These are phyloP conservation scores for Debaryomycetaceae sp. DNA, from an alignment of 1,139 yeast species.

Conservation along the genomic window DNA sequence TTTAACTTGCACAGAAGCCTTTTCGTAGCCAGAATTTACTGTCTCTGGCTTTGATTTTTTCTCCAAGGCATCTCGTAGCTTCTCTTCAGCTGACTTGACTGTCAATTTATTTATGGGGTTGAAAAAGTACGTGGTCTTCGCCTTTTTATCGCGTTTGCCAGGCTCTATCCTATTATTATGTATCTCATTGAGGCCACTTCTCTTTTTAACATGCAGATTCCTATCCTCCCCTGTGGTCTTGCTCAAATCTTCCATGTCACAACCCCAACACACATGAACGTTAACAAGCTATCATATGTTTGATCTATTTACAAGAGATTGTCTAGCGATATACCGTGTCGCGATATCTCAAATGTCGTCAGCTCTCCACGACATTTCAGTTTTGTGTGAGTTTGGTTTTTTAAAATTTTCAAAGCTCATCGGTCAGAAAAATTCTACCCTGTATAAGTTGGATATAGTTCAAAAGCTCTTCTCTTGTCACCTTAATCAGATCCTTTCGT, in stretches of 20 bases:
- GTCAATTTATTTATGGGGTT: conserved; percentile 32
- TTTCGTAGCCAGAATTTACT: not conserved
- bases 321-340: not conserved
- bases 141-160: conserved; percentile 10
- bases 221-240: not conserved
- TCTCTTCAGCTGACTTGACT: not conserved
- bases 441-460: conserved; percentile 2
- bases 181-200: conserved; percentile 1
- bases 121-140: conserved; percentile 36
- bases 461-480: not conserved
- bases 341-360: not conserved
- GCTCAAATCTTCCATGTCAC: not conserved
- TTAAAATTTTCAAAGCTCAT: conserved; percentile 8
- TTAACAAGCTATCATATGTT: not conserved
- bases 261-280: not conserved
- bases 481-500: not conserved
- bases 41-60: not conserved
- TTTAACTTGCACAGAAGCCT: not conserved
- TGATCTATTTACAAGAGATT: not conserved
- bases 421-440: conserved; percentile 15
- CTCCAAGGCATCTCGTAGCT: not conserved
- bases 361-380: not conserved
- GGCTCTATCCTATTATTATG: conserved; percentile 3
- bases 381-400: conserved; percentile 2
- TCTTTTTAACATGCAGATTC: conserved; percentile 1